phyloP scores from a whole-genome alignment of 1,284 basidiomycete species.

The Ustilago sp. region DNA sequence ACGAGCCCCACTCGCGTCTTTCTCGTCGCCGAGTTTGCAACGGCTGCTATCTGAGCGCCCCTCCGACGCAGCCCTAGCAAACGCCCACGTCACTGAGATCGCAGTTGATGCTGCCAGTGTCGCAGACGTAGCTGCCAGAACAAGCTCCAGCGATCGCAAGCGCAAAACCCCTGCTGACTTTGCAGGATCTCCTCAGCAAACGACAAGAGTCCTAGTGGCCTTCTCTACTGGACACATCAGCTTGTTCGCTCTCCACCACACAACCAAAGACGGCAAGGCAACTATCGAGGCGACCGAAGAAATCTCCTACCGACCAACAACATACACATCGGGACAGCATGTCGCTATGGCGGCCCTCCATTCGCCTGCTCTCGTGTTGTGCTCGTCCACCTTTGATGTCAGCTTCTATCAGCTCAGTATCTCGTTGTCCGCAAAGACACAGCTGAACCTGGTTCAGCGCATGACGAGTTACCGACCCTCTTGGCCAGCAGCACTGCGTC shows the following conservation, averaged over 20 bases:
- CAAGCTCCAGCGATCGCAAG: slow-evolving; percentile 7
- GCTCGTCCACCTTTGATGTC: slow-evolving; percentile 57
- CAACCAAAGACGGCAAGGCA: background rate
- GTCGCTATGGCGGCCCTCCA: slow-evolving; percentile 54
- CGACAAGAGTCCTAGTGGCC: slow-evolving; percentile 50
- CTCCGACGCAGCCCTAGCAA: background rate
- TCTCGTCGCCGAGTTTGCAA: slow-evolving; percentile 18
- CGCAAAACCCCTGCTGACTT: slow-evolving; percentile 2
- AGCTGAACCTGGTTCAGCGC: slow-evolving; percentile 16
- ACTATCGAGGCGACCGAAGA: slow-evolving; percentile 16
- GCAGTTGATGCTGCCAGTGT: slow-evolving; percentile 22
- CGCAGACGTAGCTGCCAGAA: background rate
- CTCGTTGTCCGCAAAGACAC: background rate
- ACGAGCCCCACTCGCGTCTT: slow-evolving; percentile 6
- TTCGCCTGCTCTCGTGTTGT: slow-evolving; percentile 61
- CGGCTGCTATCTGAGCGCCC: background rate
- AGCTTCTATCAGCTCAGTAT: slow-evolving; percentile 45
- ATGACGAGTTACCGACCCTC: slow-evolving; percentile 42
- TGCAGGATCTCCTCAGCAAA: background rate
- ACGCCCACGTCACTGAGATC: slow-evolving; percentile 29
- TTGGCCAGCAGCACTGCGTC: slow-evolving; percentile 52
- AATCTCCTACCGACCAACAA: slow-evolving; percentile 14
- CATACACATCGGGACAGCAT: background rate
- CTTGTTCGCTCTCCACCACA: slow-evolving; percentile 49
- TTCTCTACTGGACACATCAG: slow-evolving; percentile 64